Base-by-base conservation (phyloP, 495 filamentous ascomycete species). In the Aspergillus funiculosus region DNA sequence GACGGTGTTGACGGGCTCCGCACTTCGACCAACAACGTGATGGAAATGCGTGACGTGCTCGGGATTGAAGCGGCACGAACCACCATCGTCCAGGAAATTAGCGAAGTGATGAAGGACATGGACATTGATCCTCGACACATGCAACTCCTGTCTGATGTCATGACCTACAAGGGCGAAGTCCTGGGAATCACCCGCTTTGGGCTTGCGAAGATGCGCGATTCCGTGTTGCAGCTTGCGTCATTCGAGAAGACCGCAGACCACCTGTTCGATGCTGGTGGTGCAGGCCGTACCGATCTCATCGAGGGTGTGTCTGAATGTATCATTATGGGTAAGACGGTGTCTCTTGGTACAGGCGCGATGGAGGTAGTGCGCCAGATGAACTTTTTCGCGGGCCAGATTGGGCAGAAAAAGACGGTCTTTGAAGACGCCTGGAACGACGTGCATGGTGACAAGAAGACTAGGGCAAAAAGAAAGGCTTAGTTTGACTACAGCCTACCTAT, bases 161-260 rank as follows among this genome's bases (percentile, higher is more conserved):
- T 98, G 92, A 98, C 92, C 5, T 97, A 91, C 76, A 95, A 94
- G 67, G 92, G 92, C 36, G 91, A 97, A 51, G 86, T 97, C 0
- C 78, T 95, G n/a, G 92, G 92, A 26, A 98, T 98, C 59, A 98
- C 92, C 6, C 83, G 92, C 18, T 97, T 97, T 64, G 92, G 92
- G 39, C 74, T 98, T 29, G 82, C 88, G 38, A 98, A 98, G 75
- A 98, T 95, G 90, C 76, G 92, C 40, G 94, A 98, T 62, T 85
- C 79, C 18, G 91, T 96, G 28, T 68, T 98, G 36, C 94, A 97
- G 64, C 82, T 97, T 1, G 92, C 92, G 0, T 94, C 87, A 10
- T 98, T 98, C 60, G 92, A 98, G 72, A 97, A 97, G 75, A 98
- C 92, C 19, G 89, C 92, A 0, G 92, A 98, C 61, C 92, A 98